These are phyloP conservation scores for Camellia granthamiana DNA, from an alignment of 148 eudicot genomes.

Conservation along the genomic window DNA sequence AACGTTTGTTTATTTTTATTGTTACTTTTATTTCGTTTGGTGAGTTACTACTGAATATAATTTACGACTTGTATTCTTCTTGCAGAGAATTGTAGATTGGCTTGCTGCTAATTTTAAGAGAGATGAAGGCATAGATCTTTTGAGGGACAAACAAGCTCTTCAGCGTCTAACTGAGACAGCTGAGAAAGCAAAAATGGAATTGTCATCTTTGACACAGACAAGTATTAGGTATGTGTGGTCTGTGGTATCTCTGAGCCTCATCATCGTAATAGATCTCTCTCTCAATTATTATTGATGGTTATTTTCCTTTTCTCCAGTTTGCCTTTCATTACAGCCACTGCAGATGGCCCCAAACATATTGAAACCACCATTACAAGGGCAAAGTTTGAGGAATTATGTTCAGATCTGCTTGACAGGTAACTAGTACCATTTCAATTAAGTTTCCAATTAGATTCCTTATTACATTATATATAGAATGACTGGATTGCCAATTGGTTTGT, in stretches of 20 bases:
- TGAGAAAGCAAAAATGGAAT: slow-evolving; percentile 98
- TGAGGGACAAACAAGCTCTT: slow-evolving; percentile 97
- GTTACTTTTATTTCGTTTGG: background rate
- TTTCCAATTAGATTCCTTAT: background rate
- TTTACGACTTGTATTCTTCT: background rate
- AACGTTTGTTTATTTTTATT: background rate
- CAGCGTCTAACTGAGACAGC: slow-evolving; percentile 96
- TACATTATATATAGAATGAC: background rate
- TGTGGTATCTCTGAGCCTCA: background rate
- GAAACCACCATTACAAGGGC: slow-evolving; percentile 92
- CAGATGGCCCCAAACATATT: slow-evolving; percentile 97
- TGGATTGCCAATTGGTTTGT: background rate
- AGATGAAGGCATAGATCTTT: slow-evolving; percentile 87
- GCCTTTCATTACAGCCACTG: slow-evolving; percentile 96
- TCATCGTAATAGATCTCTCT: background rate
- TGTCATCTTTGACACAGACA: slow-evolving; percentile 87
- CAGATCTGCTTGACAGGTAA: slow-evolving; percentile 93
- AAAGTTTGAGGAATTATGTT: slow-evolving; percentile 91
- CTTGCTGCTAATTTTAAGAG: slow-evolving; percentile 76
- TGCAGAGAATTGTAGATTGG: slow-evolving; percentile 96
- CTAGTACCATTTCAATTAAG: background rate
- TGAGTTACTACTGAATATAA: background rate
- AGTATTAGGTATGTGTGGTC: slow-evolving; percentile 59
- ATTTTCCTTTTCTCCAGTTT: slow-evolving; percentile 40
- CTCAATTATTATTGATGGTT: background rate